Conservation (phyloP, 1,284 basidiomycete genomes). For the Ustilago xerochloae region DNA sequence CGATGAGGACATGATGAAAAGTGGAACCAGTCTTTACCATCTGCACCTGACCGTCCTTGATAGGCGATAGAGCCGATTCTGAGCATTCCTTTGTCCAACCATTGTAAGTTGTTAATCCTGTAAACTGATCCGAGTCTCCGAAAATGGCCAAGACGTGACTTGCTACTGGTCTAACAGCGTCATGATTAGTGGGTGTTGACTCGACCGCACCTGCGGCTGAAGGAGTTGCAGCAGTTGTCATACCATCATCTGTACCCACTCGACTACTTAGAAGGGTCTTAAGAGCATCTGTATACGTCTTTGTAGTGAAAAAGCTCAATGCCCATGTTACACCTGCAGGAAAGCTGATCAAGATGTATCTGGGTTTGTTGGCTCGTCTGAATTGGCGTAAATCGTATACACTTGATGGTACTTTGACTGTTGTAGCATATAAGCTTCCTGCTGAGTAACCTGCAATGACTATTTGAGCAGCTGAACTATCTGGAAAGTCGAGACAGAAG, state of each 20-base stretch:
- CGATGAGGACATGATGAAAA: slow-evolving; percentile 30
- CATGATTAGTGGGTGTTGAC: slow-evolving; percentile 21
- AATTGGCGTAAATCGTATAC: slow-evolving; percentile 35
- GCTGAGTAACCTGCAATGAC: slow-evolving; percentile 45
- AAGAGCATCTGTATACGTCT: slow-evolving; percentile 22
- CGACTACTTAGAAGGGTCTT: slow-evolving; percentile 21
- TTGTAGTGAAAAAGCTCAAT: slow-evolving; percentile 37
- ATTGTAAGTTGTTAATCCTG: slow-evolving; percentile 25
- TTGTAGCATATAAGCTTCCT: slow-evolving; percentile 40
- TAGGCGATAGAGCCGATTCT: slow-evolving; percentile 9
- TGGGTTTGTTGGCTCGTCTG: slow-evolving; percentile 19
- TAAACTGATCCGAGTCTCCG: slow-evolving; percentile 50
- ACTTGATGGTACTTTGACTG: slow-evolving; percentile 4
- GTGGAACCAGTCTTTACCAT: slow-evolving; percentile 19
- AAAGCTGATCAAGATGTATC: slow-evolving; percentile 49
- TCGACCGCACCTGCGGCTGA: slow-evolving; percentile 13
- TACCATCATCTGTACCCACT: not conserved
- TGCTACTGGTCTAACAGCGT: slow-evolving; percentile 18
- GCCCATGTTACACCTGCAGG: slow-evolving; percentile 52
- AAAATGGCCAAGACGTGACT: slow-evolving; percentile 40
- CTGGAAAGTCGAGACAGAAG: slow-evolving; percentile 32
- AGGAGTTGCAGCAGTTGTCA: slow-evolving; percentile 2
- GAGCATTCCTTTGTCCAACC: slow-evolving; percentile 26
- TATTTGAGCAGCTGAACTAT: slow-evolving; percentile 7
- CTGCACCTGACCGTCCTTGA: not conserved